phyloP scores from a whole-genome alignment of 148 eudicot species.

The Rhododendron henanense region DNA sequence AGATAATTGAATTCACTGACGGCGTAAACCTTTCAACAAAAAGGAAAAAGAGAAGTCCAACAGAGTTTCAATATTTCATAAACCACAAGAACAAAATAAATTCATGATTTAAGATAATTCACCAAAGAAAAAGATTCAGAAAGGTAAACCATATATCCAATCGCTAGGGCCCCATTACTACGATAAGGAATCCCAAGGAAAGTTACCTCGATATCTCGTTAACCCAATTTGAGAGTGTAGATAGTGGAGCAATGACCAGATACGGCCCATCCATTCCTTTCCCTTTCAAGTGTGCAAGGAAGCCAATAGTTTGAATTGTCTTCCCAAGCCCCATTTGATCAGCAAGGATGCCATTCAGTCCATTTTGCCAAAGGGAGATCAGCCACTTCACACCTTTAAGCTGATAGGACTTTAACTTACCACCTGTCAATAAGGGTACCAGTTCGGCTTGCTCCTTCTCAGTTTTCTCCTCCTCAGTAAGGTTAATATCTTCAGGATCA shows the following conservation, averaged over 20 bases:
- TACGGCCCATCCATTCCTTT: conserved; percentile 94
- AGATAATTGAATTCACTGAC: conserved; percentile 67
- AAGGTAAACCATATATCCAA: neutral
- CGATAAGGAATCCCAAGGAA: neutral
- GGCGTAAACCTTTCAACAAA: conserved; percentile 64
- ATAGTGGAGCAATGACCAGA: conserved; percentile 90
- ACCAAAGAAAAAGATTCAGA: neutral
- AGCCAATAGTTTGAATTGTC: conserved; percentile 94
- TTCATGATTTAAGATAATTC: neutral
- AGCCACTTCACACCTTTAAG: conserved; percentile 94
- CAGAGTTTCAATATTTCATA: neutral
- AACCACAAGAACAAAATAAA: neutral
- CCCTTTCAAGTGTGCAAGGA: conserved; percentile 87
- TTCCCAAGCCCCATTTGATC: conserved; percentile 99
- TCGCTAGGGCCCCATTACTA: neutral
- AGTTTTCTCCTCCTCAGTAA: conserved; percentile 64
- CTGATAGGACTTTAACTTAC: conserved; percentile 83
- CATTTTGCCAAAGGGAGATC: conserved; percentile 96
- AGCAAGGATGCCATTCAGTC: conserved; percentile 94
- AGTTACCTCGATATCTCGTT: conserved; percentile 74
- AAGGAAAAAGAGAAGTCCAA: neutral
- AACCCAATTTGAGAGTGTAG: conserved; percentile 94
- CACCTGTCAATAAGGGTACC: conserved; percentile 85
- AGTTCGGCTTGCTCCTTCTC: conserved; percentile 89
- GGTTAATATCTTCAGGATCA: conserved; percentile 51